These are phyloP conservation scores for Geranomyces variabilis DNA, from an alignment of 192 early-diverging fungal species.

Conservation along the genomic window DNA sequence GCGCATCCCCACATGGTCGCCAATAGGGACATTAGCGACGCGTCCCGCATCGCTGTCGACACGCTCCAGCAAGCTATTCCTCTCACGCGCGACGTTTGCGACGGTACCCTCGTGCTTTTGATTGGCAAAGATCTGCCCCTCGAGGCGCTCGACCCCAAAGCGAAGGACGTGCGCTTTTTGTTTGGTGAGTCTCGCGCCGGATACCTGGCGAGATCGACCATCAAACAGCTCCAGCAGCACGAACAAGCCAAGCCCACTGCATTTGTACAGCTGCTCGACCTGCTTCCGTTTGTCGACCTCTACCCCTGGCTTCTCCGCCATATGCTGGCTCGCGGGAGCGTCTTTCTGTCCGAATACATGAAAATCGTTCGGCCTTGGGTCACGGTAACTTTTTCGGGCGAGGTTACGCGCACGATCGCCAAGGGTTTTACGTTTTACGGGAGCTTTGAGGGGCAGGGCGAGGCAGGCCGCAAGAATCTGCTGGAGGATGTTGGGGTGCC, in stretches of 20 bases:
- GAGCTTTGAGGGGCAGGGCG: slow-evolving; percentile 1
- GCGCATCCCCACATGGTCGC: background rate
- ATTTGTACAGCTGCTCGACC: background rate
- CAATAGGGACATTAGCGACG: background rate
- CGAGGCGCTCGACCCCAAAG: background rate
- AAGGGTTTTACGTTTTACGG: slow-evolving; percentile 15
- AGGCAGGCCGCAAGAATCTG: background rate
- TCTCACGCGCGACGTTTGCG: background rate
- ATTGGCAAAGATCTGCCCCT: slow-evolving; percentile 18
- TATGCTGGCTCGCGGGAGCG: background rate
- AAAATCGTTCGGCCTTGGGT: slow-evolving; percentile 12
- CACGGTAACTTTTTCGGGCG: slow-evolving; percentile 10
- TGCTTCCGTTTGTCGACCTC: slow-evolving; percentile 18
- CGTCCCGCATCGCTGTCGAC: slow-evolving; percentile 1
- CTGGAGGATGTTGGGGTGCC: background rate
- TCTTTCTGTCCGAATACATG: slow-evolving; percentile 5
- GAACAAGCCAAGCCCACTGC: background rate
- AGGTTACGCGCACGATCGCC: background rate
- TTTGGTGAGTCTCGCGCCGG: slow-evolving; percentile 10
- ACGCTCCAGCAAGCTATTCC: slow-evolving; percentile 2
- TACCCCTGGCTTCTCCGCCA: slow-evolving; percentile 10
- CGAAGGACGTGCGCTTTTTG: slow-evolving; percentile 7
- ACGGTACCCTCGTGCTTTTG: slow-evolving; percentile 4
- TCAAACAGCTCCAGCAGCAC: background rate
- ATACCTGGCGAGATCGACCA: background rate